Conservation (phyloP, 1,284 basidiomycete genomes). For the Amylostereum areolatum region DNA sequence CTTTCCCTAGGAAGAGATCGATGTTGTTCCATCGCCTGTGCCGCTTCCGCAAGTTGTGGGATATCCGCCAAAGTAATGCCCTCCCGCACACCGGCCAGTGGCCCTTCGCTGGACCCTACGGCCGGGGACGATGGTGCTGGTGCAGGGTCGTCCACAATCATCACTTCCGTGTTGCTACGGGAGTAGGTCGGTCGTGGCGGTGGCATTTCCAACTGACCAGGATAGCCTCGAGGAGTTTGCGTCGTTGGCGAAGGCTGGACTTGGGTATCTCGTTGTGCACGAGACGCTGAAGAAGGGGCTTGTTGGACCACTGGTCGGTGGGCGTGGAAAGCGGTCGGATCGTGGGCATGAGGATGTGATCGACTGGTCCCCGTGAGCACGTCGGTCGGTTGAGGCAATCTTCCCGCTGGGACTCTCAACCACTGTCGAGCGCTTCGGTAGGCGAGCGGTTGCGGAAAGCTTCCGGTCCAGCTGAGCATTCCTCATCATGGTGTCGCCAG, state of each 20-base stretch:
- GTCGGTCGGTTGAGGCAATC: conserved; percentile 65
- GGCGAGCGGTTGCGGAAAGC: conserved; percentile 83
- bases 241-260: conserved; percentile 31
- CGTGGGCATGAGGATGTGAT: conserved; percentile 20
- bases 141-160: conserved; percentile 81
- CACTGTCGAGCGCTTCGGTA: conserved; percentile 93
- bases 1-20: conserved; percentile 73
- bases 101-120: background rate
- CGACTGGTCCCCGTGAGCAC: conserved; percentile 15
- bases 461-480: conserved; percentile 92
- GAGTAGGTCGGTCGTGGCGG: conserved; percentile 63
- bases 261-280: conserved; percentile 30
- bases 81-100: conserved; percentile 44
- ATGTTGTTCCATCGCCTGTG: conserved; percentile 83
- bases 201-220: conserved; percentile 29
- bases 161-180: conserved; percentile 81
- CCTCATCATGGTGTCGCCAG: conserved; percentile 92
- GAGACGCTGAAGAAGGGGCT: background rate
- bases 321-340: conserved; percentile 24
- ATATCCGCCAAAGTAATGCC: conserved; percentile 96
- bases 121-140: conserved; percentile 56
- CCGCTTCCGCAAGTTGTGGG: conserved; percentile 87
- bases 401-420: conserved; percentile 94
- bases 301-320: background rate
- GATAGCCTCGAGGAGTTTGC: conserved; percentile 32